phyloP scores from a whole-genome alignment of 108 stramenopile genomes.

The Cylindrotheca closterium region DNA sequence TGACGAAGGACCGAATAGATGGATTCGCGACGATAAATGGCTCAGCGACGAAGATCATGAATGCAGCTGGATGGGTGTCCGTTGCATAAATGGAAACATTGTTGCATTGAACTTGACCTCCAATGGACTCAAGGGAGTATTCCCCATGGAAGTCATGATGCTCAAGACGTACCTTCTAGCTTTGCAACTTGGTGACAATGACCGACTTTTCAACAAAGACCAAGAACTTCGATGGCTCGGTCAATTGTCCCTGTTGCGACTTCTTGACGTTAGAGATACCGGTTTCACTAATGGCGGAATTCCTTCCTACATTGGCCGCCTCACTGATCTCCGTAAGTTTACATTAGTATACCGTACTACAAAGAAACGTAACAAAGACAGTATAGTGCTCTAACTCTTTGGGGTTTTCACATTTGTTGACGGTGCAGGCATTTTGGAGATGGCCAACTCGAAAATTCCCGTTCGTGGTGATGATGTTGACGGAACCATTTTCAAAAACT shows the following conservation, averaged over 20 bases:
- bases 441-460: too few species aligned
- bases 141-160: constrained; percentile 31
- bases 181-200: constrained; percentile 16
- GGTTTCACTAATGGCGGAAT: constrained; percentile 26
- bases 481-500: constrained; percentile 6
- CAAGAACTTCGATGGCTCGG: constrained; percentile 38
- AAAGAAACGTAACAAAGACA: too few species aligned
- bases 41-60: constrained; percentile 25
- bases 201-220: constrained; percentile 31
- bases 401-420: neutral
- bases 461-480: constrained; percentile 7
- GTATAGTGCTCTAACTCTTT: neutral
- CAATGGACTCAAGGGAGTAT: constrained; percentile 28
- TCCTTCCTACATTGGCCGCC: constrained; percentile 19
- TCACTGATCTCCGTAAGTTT: constrained; percentile 9
- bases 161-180: constrained; percentile 1
- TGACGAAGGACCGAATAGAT: too few species aligned
- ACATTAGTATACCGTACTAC: too few species aligned
- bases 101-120: constrained; percentile 29
- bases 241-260: constrained; percentile 27
- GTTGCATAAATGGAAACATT: constrained; percentile 26
- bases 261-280: constrained; percentile 16
- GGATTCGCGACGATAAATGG: constrained; percentile 31
- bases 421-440: constrained; percentile 12
- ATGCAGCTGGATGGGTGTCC: constrained; percentile 54